Base-by-base conservation (phyloP, 148 eudicot genomes). In the Polygonum aviculare region DNA sequence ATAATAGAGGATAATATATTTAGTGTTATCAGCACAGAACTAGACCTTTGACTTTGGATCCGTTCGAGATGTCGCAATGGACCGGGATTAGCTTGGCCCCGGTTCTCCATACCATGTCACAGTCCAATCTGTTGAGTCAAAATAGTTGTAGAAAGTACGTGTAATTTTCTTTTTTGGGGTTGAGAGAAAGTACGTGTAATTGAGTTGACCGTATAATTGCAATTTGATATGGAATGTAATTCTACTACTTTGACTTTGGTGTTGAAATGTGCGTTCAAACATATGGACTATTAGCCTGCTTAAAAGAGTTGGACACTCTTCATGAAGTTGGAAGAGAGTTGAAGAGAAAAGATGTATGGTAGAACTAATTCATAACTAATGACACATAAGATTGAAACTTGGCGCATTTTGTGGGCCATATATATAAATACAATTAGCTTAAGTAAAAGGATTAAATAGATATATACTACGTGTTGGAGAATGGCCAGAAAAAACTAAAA, bases 101-200 rank as follows among this genome's bases (percentile, higher is more conserved):
- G 0, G 90, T 87, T 84, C 94, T 74, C 94, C 94, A 90, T 18
- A 84, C 73, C 54, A 90, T 63, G 80, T 90, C 94, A 12, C 94
- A 83, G 33, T 85, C 80, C 77, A 90, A 90, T 77, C 94, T 90
- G 92, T 72, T 85, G 38, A 0, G 88, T 87, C 1, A 90, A 77
- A 85, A n/a, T n/a, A n/a, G n/a, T 86, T 18, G 18, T 16, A 41
- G 19, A 40, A 45, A 22, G 31, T 74, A 69, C 12, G 79, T 84
- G 22, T n/a, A n/a, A n/a, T n/a, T n/a, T n/a, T n/a, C n/a, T n/a
- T n/a, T n/a, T n/a, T n/a, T n/a, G n/a, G n/a, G n/a, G n/a, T n/a
- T n/a, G n/a, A n/a, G n/a, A n/a, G n/a, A n/a, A n/a, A n/a, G n/a
- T n/a, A n/a, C n/a, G n/a, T n/a, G n/a, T 88, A 88, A 26, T 35